These are phyloP conservation scores for Gnetum montanum DNA, from an alignment of 75 land plant species.

Conservation along the genomic window DNA sequence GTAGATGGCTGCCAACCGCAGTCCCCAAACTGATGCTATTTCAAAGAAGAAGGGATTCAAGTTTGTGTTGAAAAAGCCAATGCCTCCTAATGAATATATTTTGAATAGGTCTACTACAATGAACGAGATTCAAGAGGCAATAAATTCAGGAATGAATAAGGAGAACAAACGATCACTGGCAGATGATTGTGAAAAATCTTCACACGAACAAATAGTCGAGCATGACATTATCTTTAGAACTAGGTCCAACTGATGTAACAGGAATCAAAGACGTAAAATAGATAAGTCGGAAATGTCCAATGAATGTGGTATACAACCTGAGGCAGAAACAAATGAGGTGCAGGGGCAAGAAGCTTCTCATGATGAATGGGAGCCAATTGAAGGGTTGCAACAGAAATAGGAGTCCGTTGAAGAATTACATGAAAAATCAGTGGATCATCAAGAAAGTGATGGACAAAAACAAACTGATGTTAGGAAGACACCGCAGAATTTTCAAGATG, in stretches of 20 bases:
- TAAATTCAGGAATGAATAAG: not conserved
- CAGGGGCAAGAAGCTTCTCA: no score
- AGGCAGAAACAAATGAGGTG: no score
- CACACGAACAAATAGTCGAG: not conserved
- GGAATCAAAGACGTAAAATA: not conserved
- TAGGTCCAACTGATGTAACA: not conserved
- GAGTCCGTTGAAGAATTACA: no score
- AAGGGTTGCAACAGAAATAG: no score
- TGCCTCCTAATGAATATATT: not conserved
- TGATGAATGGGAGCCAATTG: no score
- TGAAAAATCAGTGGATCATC: no score
- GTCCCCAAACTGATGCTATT: not conserved
- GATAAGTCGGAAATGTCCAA: not conserved
- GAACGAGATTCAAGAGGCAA: constrained; percentile 1
- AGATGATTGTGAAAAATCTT: not conserved
- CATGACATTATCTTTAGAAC: not conserved
- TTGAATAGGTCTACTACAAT: not conserved
- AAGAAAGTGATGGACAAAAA: no score
- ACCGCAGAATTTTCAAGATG: no score
- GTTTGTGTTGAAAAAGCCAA: constrained; percentile 1
- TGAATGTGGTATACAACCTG: no score
- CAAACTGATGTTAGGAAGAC: no score
- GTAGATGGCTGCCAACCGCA: not conserved
- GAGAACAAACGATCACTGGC: not conserved
- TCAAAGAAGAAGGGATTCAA: constrained; percentile 3